Base-by-base conservation (phyloP, 805 yeast species). In the Saccharomycopsis sp. region DNA sequence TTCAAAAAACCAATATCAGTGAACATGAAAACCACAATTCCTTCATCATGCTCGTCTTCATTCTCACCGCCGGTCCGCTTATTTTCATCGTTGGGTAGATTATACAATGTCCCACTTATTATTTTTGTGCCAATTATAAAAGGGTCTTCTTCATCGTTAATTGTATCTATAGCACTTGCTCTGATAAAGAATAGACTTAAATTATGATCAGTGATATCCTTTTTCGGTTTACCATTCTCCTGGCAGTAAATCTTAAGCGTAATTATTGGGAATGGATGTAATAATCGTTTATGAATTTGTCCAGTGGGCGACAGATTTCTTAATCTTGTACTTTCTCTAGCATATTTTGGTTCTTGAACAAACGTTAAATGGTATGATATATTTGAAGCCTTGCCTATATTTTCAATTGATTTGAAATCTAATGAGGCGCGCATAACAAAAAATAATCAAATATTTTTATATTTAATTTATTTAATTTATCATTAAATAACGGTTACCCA, bases 241-340 rank as follows among this genome's bases (percentile, higher is more conserved):
- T 24, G n/a, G 6, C 33, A 3, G 29, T 13, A 22, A 11, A 39
- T 17, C 21, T 26, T 33, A 14, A 39, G 33, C 4, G 34, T 22
- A 19, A 39, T 16, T 4, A 39, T 27, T n/a, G 42, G 42, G 21
- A 26, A 39, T 6, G 42, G 42, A 29, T 39, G 42, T 13, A 39
- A 29, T 11, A 39, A 23, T 4, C 42, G 42, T 34, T 39, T 39
- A 20, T 41, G 44, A n/a, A 37, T 37, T 7, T 35, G n/a, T n/a
- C n/a, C n/a, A n/a, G n/a, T n/a, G n/a, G n/a, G 51, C 16, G 43
- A 24, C 7, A 47, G 35, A 13, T 47, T 33, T 24, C 43, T 47
- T 11, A 37, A 34, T 31, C 42, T 48, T n/a, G 49, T 48, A 20
- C 44, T 37, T 27, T 48, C 52, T 38, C 52, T 42, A n/a, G 52